Conservation (phyloP, 495 filamentous ascomycete species). For the Penicillium paradoxum region DNA sequence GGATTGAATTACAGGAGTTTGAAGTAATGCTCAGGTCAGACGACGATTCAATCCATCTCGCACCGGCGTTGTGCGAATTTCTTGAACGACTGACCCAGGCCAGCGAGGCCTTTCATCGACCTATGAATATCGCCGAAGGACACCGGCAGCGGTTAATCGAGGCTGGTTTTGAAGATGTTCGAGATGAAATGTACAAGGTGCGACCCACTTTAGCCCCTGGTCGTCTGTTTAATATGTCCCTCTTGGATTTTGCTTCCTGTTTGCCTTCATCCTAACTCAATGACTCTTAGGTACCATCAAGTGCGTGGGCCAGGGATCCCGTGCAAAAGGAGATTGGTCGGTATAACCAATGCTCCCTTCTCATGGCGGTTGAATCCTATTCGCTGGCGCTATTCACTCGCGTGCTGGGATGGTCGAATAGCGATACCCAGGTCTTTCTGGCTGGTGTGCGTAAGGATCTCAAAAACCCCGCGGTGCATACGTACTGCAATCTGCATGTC, state of each 20-base stretch:
- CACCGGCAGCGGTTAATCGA: conserved; percentile 29
- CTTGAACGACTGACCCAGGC: conserved; percentile 30
- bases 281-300: conserved; percentile 31
- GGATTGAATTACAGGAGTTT: conserved; percentile 52
- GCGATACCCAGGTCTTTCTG: conserved; percentile 54
- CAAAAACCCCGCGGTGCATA: conserved; percentile 46
- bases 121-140: conserved; percentile 35
- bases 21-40: conserved; percentile 39
- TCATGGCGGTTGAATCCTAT: conserved; percentile 40
- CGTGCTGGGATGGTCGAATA: conserved; percentile 49
- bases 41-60: conserved; percentile 33
- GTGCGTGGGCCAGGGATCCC: conserved; percentile 39
- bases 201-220: conserved; percentile 1
- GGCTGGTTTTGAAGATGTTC: conserved; percentile 37
- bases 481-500: conserved; percentile 35
- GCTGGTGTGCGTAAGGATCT: conserved; percentile 49
- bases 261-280: not conserved
- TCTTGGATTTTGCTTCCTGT: not conserved
- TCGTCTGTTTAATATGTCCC: not conserved
- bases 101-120: conserved; percentile 33
- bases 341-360: conserved; percentile 38
- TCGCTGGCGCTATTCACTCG: conserved; percentile 47
- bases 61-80: conserved; percentile 29
- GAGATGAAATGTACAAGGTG: conserved; percentile 42
- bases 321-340: conserved; percentile 45